These are phyloP conservation scores for Themeda triandra DNA, from an alignment of 176 grass and related monocot species.

Conservation along the genomic window DNA sequence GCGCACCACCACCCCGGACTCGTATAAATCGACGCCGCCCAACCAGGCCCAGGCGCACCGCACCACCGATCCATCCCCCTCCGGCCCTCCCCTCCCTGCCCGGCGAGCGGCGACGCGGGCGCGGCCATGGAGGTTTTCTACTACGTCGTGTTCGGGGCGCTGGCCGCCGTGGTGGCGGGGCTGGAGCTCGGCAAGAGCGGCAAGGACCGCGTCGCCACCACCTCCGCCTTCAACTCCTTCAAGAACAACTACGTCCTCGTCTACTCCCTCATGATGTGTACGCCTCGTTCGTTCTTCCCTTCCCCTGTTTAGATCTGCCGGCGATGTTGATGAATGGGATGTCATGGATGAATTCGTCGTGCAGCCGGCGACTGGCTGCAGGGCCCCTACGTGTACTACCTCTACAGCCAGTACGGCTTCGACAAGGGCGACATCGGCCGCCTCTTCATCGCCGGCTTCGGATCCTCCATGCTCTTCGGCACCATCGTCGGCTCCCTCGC, in stretches of 20 bases:
- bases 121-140: conserved; percentile 83
- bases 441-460: conserved; percentile 98
- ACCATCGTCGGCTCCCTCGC: conserved; percentile 97
- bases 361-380: conserved; percentile 97
- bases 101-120: not conserved
- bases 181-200: conserved; percentile 83
- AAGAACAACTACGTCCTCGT: conserved; percentile 99
- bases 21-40: conserved; percentile 39
- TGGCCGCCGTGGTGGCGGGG: conserved; percentile 57
- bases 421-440: conserved; percentile 97
- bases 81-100: not conserved
- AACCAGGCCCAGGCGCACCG: not conserved
- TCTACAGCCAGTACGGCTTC: conserved; percentile 96
- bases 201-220: conserved; percentile 75
- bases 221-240: conserved; percentile 86
- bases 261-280: conserved; percentile 99
- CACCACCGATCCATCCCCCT: not conserved
- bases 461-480: conserved; percentile 97
- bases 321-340: not conserved
- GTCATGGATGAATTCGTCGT: not conserved
- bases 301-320: not conserved
- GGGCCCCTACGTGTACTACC: conserved; percentile 94
- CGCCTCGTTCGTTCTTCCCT: not conserved
- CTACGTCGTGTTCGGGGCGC: conserved; percentile 71
- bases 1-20: not conserved